Evolutionary conservation across 176 grass and related monocot species (phyloP).

Genomic region (Juncus inflexus): DNA sequence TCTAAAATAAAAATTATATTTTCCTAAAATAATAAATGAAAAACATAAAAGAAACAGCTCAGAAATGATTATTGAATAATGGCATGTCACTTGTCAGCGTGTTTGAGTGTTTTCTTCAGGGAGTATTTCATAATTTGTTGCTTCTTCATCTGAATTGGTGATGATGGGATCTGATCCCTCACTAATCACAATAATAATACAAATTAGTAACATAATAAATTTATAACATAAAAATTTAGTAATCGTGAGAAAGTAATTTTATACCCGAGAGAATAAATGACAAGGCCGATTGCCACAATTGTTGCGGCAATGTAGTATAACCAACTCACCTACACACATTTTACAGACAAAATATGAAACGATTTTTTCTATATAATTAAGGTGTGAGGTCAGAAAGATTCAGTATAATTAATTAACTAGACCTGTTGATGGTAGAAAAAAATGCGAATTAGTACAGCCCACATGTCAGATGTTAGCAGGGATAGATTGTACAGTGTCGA

Average conservation of each 20-base stretch:
- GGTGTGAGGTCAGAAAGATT: neutral
- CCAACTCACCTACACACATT: slow-evolving; percentile 21
- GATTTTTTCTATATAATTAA: no score
- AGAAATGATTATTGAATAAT: no score
- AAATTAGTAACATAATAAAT: neutral
- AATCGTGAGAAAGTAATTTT: no score
- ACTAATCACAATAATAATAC: neutral
- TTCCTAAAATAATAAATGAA: no score
- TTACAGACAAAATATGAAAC: no score
- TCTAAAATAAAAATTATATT: no score
- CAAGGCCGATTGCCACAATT: slow-evolving; percentile 26
- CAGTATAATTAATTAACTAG: neutral
- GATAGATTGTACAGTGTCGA: slow-evolving; percentile 47
- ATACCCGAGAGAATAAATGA: slow-evolving; percentile 41
- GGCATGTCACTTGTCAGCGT: no score
- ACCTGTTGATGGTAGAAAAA: slow-evolving; percentile 48
- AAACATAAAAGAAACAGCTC: no score
- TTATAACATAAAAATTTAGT: no score
- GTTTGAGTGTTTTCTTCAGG: neutral
- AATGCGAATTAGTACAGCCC: slow-evolving; percentile 37
- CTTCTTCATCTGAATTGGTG: slow-evolving; percentile 8
- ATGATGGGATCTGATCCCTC: neutral
- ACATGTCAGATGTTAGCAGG: slow-evolving; percentile 43
- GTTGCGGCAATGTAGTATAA: slow-evolving; percentile 37
- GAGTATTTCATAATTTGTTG: neutral